phyloP scores from a whole-genome alignment of 169 alveolate genomes.

The Plasmodium relictum region DNA sequence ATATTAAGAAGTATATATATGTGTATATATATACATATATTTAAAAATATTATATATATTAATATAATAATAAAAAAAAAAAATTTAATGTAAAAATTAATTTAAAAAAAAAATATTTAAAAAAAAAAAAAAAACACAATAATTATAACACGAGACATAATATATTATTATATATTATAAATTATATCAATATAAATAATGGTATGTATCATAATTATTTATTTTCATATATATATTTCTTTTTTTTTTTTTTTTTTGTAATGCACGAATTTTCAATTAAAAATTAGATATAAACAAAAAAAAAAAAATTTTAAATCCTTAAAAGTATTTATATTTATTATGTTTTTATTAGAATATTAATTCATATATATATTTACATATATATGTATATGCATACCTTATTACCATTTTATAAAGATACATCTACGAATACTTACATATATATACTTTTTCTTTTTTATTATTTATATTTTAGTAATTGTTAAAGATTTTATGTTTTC shows the following conservation, averaged over 20 bases:
- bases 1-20: slow-evolving; percentile 1
- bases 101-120: background rate
- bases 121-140: slow-evolving; percentile 1
- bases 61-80: background rate
- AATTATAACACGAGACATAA: background rate
- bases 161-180: background rate
- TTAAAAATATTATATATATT: background rate
- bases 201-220: slow-evolving; percentile 41
- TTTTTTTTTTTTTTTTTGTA: slow-evolving; percentile 69
- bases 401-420: slow-evolving; percentile 7
- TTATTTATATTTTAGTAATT: slow-evolving; percentile 47
- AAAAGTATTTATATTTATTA: slow-evolving; percentile 25
- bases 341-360: slow-evolving; percentile 38
- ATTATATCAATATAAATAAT: slow-evolving; percentile 4
- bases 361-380: slow-evolving; percentile 34
- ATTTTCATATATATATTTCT: slow-evolving; percentile 17
- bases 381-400: slow-evolving; percentile 21
- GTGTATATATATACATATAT: slow-evolving; percentile 11
- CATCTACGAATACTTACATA: slow-evolving; percentile 18
- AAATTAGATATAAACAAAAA: slow-evolving; percentile 33
- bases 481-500: slow-evolving; percentile 14
- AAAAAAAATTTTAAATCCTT: slow-evolving; percentile 49
- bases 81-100: background rate
- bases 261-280: slow-evolving; percentile 61
- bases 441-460: slow-evolving; percentile 2